Evolutionary conservation across 768 basidiomycete genomes (phyloP).

Genomic region (Mycena vitilis): DNA sequence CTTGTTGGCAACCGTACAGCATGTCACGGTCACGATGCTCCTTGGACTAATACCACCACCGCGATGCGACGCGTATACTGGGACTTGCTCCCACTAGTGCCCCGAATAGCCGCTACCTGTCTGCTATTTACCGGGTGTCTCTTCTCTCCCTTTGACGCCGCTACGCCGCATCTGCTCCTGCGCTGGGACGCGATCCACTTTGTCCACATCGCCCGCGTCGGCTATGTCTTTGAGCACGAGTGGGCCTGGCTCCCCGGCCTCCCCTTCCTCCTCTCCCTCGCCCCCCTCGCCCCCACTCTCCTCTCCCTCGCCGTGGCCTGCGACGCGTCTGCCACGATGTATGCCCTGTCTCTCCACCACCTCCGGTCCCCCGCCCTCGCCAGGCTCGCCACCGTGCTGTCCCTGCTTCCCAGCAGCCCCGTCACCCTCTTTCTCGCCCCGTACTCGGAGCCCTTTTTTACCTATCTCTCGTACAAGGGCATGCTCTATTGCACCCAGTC

Average conservation of each 20-base stretch:
- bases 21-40: no score
- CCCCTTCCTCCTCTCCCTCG: slow-evolving; percentile 54
- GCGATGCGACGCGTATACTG: no score
- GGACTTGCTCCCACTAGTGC: slow-evolving; percentile 38
- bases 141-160: slow-evolving; percentile 43
- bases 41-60: no score
- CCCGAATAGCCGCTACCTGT: slow-evolving; percentile 32
- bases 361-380: slow-evolving; percentile 70
- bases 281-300: slow-evolving; percentile 52
- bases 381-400: slow-evolving; percentile 70
- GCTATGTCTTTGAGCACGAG: slow-evolving; percentile 77
- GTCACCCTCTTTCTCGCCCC: slow-evolving; percentile 75
- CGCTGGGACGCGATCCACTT: slow-evolving; percentile 96
- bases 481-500: slow-evolving; percentile 66
- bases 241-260: slow-evolving; percentile 90
- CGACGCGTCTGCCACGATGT: slow-evolving; percentile 60
- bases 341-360: slow-evolving; percentile 69
- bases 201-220: slow-evolving; percentile 67
- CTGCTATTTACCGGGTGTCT: slow-evolving; percentile 15
- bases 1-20: no score
- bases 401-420: slow-evolving; percentile 86
- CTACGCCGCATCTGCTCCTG: slow-evolving; percentile 53
- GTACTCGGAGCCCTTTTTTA: slow-evolving; percentile 90
- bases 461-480: slow-evolving; percentile 81
- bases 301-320: slow-evolving; percentile 48